phyloP scores from a whole-genome alignment of 495 filamentous ascomycete species.

The Xylaria telfairii region DNA sequence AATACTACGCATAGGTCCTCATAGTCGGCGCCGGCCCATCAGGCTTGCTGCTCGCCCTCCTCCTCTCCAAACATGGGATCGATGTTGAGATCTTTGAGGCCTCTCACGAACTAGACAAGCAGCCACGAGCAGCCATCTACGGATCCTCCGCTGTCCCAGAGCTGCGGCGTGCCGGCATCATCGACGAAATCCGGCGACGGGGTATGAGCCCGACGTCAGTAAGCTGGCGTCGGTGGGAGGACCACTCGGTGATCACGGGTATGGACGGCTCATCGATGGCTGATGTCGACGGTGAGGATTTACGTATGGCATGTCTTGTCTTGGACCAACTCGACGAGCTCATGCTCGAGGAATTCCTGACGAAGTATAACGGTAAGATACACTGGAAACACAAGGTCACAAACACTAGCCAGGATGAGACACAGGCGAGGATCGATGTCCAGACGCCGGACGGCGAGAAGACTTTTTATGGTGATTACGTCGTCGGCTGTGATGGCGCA shows the following conservation, averaged over 20 bases:
- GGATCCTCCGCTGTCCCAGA: slow-evolving; percentile 58
- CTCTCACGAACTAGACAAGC: slow-evolving; percentile 54
- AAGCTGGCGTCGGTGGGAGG: slow-evolving; percentile 56
- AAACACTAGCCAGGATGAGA: slow-evolving; percentile 56
- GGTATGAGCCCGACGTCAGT: slow-evolving; percentile 59
- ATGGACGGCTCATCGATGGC: slow-evolving; percentile 38
- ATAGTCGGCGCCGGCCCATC: slow-evolving; percentile 65
- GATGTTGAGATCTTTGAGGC: slow-evolving; percentile 59
- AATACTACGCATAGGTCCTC: slow-evolving; percentile 34
- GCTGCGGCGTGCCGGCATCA: slow-evolving; percentile 60
- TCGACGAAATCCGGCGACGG: slow-evolving; percentile 56
- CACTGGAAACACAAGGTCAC: slow-evolving; percentile 57
- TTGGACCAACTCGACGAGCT: slow-evolving; percentile 49
- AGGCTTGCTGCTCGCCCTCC: slow-evolving; percentile 60
- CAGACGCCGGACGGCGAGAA: slow-evolving; percentile 50
- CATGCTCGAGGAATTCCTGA: slow-evolving; percentile 54
- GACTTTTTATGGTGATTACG: slow-evolving; percentile 58
- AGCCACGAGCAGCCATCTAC: slow-evolving; percentile 64
- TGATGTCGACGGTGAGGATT: slow-evolving; percentile 43
- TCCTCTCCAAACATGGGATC: slow-evolving; percentile 61
- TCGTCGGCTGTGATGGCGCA: slow-evolving; percentile 66
- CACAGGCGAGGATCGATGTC: slow-evolving; percentile 55
- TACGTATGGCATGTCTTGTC: slow-evolving; percentile 46
- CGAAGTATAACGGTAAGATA: slow-evolving; percentile 49
- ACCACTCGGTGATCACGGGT: slow-evolving; percentile 41